These are phyloP conservation scores for Nicotiana benthamiana DNA, from an alignment of 257 asterid species.

Conservation along the genomic window DNA sequence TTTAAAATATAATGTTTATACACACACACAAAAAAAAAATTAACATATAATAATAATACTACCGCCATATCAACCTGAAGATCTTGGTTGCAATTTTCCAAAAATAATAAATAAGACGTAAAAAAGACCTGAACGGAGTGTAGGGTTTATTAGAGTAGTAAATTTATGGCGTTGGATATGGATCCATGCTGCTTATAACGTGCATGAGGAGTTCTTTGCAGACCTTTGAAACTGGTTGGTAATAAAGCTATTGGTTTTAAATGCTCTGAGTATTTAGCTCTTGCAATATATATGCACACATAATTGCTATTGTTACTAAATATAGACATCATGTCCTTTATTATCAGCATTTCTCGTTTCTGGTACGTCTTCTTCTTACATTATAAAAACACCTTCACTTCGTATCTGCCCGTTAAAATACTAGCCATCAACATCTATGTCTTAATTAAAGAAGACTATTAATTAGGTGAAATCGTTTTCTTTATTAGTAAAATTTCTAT, in stretches of 20 bases:
- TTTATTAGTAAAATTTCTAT: no score
- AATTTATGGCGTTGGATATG: not conserved
- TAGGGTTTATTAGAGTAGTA: not conserved
- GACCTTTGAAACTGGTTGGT: not conserved
- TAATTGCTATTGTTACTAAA: slow-evolving; percentile 13
- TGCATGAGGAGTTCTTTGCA: slow-evolving; percentile 14
- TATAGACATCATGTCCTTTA: slow-evolving; percentile 4
- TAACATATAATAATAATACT: not conserved
- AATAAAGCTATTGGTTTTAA: not conserved
- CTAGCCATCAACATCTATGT: slow-evolving; percentile 22
- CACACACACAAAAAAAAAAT: no score
- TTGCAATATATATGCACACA: not conserved
- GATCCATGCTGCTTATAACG: slow-evolving; percentile 10
- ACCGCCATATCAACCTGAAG: not conserved
- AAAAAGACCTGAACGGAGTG: not conserved
- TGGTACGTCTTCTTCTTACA: slow-evolving; percentile 8
- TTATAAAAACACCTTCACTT: not conserved
- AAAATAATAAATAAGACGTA: not conserved
- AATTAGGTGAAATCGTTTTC: no score
- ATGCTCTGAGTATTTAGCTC: not conserved
- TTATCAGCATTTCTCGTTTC: slow-evolving; percentile 26
- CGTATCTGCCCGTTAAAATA: slow-evolving; percentile 13
- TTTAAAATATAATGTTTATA: no score
- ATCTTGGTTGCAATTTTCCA: not conserved
- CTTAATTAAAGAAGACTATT: not conserved